Conservation (phyloP, 441 rosid genomes). For the Rhodomyrtus psidioides region DNA sequence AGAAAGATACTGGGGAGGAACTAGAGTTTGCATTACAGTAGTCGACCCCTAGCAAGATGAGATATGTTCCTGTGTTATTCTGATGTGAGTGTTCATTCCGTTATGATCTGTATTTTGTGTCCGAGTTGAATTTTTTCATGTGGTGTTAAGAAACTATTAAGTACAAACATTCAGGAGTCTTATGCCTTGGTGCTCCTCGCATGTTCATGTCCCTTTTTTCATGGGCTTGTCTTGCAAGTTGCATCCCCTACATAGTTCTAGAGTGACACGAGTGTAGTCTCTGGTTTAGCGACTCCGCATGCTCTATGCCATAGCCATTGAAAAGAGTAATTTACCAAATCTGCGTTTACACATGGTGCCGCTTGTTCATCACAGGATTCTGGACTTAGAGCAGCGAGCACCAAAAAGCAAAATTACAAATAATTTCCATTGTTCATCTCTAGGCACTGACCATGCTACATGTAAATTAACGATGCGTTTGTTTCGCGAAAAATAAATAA, state of each 20-base stretch:
- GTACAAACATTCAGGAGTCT: neutral
- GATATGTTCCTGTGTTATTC: neutral
- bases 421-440: too few species aligned
- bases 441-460: too few species aligned
- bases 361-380: too few species aligned
- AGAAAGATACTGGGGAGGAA: neutral
- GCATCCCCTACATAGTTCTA: neutral
- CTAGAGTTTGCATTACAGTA: neutral
- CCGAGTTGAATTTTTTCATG: neutral
- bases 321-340: neutral
- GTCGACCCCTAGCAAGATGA: neutral
- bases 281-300: neutral
- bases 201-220: neutral
- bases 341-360: too few species aligned
- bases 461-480: too few species aligned
- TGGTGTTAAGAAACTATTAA: neutral
- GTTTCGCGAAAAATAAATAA: too few species aligned
- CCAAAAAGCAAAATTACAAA: too few species aligned
- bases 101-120: neutral
- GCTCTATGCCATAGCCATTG: neutral
- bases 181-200: neutral
- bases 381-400: too few species aligned
- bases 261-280: neutral
- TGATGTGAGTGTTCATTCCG: neutral
- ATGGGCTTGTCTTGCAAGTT: neutral